Conservation (phyloP, 2,329 filamentous ascomycete genomes). For the Aspergillus proliferans region DNA sequence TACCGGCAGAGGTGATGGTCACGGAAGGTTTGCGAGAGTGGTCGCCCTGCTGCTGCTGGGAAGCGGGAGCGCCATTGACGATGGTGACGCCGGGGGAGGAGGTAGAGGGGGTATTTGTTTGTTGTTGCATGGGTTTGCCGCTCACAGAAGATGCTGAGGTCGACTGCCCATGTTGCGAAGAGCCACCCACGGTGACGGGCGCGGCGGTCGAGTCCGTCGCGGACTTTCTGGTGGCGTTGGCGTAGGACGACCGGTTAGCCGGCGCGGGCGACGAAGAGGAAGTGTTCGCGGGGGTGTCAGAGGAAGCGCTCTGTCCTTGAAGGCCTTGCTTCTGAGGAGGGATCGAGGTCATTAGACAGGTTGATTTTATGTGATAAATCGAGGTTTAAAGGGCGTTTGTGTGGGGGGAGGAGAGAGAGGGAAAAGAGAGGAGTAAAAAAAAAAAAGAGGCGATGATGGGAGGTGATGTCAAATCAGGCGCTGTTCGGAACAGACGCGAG, state of each 20-base stretch:
- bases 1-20: slow-evolving; percentile 80
- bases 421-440: background rate
- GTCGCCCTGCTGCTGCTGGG: slow-evolving; percentile 51
- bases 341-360: slow-evolving; percentile 58
- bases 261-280: slow-evolving; percentile 44
- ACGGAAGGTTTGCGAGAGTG: slow-evolving; percentile 84
- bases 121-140: slow-evolving; percentile 61
- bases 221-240: slow-evolving; percentile 55
- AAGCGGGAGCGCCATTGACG: slow-evolving; percentile 58
- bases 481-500: background rate
- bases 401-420: slow-evolving; percentile 2
- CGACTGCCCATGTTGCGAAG: slow-evolving; percentile 51
- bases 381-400: slow-evolving; percentile 4
- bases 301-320: slow-evolving; percentile 44
- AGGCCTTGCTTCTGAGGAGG: slow-evolving; percentile 42
- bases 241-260: slow-evolving; percentile 52
- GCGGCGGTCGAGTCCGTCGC: slow-evolving; percentile 47
- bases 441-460: slow-evolving; percentile 1
- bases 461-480: slow-evolving; percentile 11
- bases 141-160: slow-evolving; percentile 74
- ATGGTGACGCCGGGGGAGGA: slow-evolving; percentile 46
- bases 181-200: slow-evolving; percentile 49
- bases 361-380: slow-evolving; percentile 8
- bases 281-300: slow-evolving; percentile 42
- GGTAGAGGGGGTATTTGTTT: slow-evolving; percentile 11